Evolutionary conservation across 345 rosid species (phyloP).

Genomic region (Reutealis trisperma): DNA sequence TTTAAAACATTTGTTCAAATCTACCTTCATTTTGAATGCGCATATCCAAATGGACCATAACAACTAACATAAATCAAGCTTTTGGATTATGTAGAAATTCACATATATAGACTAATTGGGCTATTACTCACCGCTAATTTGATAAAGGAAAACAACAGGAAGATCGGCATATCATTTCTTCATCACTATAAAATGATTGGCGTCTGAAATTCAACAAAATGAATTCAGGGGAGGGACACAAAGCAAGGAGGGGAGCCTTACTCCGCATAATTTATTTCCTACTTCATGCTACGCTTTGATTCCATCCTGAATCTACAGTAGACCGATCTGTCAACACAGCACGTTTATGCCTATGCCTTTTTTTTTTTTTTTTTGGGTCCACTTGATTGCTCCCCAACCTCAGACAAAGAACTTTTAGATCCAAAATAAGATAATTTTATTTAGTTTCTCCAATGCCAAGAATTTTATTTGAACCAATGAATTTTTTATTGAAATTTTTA

Average conservation of each 20-base stretch:
- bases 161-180: neutral
- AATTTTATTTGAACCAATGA: no score
- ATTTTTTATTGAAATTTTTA: no score
- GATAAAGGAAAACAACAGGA: neutral
- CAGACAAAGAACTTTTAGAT: slow-evolving; percentile 37
- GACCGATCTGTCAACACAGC: slow-evolving; percentile 28
- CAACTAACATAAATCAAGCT: neutral
- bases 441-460: no score
- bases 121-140: neutral
- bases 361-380: slow-evolving; percentile 35
- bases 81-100: neutral
- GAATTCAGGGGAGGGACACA: neutral
- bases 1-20: no score
- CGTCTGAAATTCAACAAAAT: no score
- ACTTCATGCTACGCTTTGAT: slow-evolving; percentile 36
- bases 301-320: slow-evolving; percentile 25
- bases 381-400: slow-evolving; percentile 39
- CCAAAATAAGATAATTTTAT: no score
- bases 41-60: neutral
- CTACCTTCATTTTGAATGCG: no score
- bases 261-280: slow-evolving; percentile 29
- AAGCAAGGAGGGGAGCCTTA: neutral
- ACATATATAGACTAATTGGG: neutral
- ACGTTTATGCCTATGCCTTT: slow-evolving; percentile 25
- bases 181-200: neutral